A percentile compares a stretch with the other conserved stretches of the same genome.
phyloP scores from a whole-genome alignment of 176 grass and related monocot genomes.

The Ensete ventricosum region DNA sequence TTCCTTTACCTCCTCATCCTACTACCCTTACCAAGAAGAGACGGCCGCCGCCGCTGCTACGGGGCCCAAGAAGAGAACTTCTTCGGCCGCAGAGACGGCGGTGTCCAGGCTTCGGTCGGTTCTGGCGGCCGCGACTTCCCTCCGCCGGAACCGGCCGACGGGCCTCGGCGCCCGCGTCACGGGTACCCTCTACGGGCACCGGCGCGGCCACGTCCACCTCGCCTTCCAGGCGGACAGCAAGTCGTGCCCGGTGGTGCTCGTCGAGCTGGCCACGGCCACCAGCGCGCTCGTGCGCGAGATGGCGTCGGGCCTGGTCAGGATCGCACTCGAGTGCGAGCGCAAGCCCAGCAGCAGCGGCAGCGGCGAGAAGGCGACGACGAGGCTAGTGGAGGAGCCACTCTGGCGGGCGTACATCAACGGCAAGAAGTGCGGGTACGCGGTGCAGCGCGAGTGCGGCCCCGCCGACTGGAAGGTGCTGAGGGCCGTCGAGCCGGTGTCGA shows the following conservation, averaged over 20 bases:
- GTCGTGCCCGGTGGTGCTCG: neutral
- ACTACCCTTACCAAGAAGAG: neutral
- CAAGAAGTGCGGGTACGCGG: conserved; percentile 11
- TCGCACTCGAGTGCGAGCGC: conserved; percentile 3
- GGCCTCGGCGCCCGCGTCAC: neutral
- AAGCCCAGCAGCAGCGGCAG: too few species aligned
- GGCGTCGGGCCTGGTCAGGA: neutral
- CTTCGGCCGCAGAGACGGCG: neutral
- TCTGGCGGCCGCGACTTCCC: neutral
- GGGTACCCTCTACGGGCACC: neutral
- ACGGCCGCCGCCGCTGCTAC: too few species aligned
- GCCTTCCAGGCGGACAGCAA: neutral
- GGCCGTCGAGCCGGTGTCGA: conserved; percentile 9
- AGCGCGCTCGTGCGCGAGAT: neutral
- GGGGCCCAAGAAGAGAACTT: neutral
- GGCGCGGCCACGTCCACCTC: neutral
- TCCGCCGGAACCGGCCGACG: neutral
- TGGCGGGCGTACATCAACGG: conserved; percentile 15
- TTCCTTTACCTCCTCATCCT: neutral
- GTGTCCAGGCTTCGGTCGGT: neutral
- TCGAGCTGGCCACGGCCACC: neutral
- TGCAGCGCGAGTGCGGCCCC: conserved; percentile 10
- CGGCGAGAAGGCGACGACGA: neutral
- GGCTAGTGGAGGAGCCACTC: conserved; percentile 7
- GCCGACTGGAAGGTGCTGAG: conserved; percentile 15